Evolutionary conservation across 208 protist species (phyloP), one percentile per base, ranked within the genome.

Genomic region (Trypanosomatidae sp.): DNA sequence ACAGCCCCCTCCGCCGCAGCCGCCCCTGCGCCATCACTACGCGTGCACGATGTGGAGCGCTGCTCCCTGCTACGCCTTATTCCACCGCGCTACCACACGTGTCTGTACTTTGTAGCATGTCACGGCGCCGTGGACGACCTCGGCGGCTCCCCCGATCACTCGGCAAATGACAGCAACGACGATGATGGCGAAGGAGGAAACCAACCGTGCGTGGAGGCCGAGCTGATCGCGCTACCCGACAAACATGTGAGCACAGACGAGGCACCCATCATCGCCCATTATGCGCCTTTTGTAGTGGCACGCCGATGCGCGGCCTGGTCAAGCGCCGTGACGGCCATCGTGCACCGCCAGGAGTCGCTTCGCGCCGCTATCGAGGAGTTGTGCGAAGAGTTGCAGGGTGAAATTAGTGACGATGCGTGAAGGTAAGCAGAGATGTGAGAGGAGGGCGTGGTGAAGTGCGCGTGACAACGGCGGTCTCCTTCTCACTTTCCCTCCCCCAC

Each of bases 41-140:
- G 79, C 74, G 76, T 93, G 44, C 89, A 93, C 69, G 89, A 91
- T 62, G 64, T 47, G 13, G 76, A 80, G 36, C 69, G 69, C 12
- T 93, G 89, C 59, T 69, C 66, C 13, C 53, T 91, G 36, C 6
- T 36, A 15, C 76, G 69, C 8, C 60, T 88, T 13, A 46, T 91
- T 25, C 84, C 84, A 0, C 39, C 66, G 10, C 56, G 55, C 33
- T 62, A 58, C 30, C 74, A 78, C 49, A 64, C 60, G 0, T 25
- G 30, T 22, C 59, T 90, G 0, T 85, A 76, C 73, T 91, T 87
- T 80, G 89, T 93, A 28, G 64, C 64, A 39, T 91, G 86, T 64
- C 62, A 56, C 22, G 69, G 67, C 49, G 60, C 67, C 60, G 30
- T 80, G 12, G 81, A 80, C 52, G 60, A 74, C 10, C 77, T 80